These are phyloP conservation scores for Aulographum hederae DNA, from an alignment of 2,329 filamentous ascomycete species.

Conservation along the genomic window DNA sequence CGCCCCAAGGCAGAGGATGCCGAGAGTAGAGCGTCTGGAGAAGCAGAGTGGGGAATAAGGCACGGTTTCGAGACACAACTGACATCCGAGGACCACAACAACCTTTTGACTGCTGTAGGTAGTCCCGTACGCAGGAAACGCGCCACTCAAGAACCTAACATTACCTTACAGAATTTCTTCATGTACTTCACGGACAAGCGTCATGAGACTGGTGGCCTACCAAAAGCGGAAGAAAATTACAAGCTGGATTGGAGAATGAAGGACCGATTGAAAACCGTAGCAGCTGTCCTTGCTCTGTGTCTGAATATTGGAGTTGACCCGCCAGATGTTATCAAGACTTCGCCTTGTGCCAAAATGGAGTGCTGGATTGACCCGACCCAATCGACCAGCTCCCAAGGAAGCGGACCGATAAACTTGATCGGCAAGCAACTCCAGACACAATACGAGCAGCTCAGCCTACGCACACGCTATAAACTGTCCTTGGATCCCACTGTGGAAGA, in stretches of 20 bases:
- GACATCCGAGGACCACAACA: slow-evolving; percentile 76
- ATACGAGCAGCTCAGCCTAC: slow-evolving; percentile 85
- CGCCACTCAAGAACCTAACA: too few relatives aligned
- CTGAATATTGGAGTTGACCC: slow-evolving; percentile 96
- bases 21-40: slow-evolving; percentile 19
- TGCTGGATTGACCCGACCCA: slow-evolving; percentile 90
- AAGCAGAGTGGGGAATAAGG: slow-evolving; percentile 41
- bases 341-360: slow-evolving; percentile 80
- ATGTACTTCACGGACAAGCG: slow-evolving; percentile 99
- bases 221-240: slow-evolving; percentile 38
- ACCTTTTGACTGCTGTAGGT: slow-evolving; percentile 62
- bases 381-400: slow-evolving; percentile 48
- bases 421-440: slow-evolving; percentile 91
- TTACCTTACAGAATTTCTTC: slow-evolving; percentile 62
- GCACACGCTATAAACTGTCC: slow-evolving; percentile 95
- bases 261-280: slow-evolving; percentile 90
- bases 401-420: slow-evolving; percentile 81
- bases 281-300: slow-evolving; percentile 82
- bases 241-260: slow-evolving; percentile 91
- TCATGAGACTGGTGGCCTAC: slow-evolving; percentile 84
- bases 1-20: slow-evolving; percentile 17
- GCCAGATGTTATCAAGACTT: slow-evolving; percentile 91
- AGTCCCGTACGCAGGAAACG: slow-evolving; percentile 1
- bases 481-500: slow-evolving; percentile 93
- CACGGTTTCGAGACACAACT: slow-evolving; percentile 91